Base-by-base conservation (phyloP, 768 basidiomycete species). In the Podaxis rugospora region DNA sequence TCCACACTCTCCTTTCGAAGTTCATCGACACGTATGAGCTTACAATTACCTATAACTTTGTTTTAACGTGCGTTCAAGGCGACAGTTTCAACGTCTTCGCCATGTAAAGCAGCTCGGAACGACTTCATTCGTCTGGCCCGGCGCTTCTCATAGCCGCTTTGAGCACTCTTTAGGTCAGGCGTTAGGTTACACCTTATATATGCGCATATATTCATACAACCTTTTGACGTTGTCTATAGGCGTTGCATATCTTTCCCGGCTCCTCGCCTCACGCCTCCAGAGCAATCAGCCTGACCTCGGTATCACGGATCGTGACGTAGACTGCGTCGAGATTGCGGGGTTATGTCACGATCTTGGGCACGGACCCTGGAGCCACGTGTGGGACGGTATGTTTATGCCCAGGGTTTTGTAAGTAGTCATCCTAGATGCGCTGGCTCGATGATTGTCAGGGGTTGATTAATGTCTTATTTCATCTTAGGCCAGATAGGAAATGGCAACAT, bases 281-380 rank as follows among this genome's bases (percentile, higher is more conserved):
- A 67, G 74, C 13, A 76, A 70, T 5, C 92, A 94, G 62, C 84
- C 83, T 0, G 75, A 82, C 9, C 79, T 93, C 1, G 74, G 72
- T 0, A 91, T 93, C 60, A 86, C 85, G 0, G 79, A 86, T 47
- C 80, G 90, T 18, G 90, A 94, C 61, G 77, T 93, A 32, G 78
- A 79, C 53, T 93, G 92, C 61, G 86, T 93, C 16, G 87, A 89
- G 61, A 75, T 93, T 23, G 92, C 92, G 0, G 92, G 90, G 0
- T 76, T 93, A 2, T 92, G 91, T 59, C 92, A 93, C 65, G 92
- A 93, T 70, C 82, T 93, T 3, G 92, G 90, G 0, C 92, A 93
- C 66, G 92, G 92, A 0, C 92, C 92, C 0, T 93, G 89, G 86
- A 88, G 85, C 61, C 92, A 94, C 69, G 87, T 93, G 6, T 94